phyloP scores from a whole-genome alignment of 768 basidiomycete genomes.

The Leccinellum rugosiceps region DNA sequence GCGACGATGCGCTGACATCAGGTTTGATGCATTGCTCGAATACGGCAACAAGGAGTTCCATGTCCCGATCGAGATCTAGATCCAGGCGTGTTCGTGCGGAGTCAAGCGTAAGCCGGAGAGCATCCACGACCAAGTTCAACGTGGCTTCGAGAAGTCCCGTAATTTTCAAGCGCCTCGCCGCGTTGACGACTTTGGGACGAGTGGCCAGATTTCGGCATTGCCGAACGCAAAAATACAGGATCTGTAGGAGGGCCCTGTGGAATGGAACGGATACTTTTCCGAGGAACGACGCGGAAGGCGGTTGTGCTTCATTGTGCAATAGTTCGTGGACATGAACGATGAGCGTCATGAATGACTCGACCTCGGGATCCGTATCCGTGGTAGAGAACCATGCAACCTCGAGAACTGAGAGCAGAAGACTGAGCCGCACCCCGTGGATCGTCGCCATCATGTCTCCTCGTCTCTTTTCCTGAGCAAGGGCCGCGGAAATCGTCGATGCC shows the following conservation, averaged over 20 bases:
- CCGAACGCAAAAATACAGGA: conserved; percentile 73
- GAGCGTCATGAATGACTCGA: conserved; percentile 59
- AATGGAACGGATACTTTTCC: conserved; percentile 62
- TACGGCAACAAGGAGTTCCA: conserved; percentile 78
- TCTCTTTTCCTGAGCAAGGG: conserved; percentile 64
- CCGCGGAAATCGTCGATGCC: conserved; percentile 61
- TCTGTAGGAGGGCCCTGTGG: conserved; percentile 77
- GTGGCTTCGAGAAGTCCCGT: conserved; percentile 58
- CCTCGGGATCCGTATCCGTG: conserved; percentile 50
- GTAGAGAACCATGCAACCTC: conserved; percentile 77
- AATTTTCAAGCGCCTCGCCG: conserved; percentile 61
- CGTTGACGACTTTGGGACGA: conserved; percentile 49
- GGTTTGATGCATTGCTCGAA: conserved; percentile 75
- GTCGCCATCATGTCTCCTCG: conserved; percentile 82
- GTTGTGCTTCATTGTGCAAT: conserved; percentile 69
- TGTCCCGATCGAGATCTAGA: conserved; percentile 71
- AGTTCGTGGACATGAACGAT: conserved; percentile 60
- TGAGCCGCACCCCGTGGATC: conserved; percentile 73
- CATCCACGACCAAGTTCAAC: conserved; percentile 66
- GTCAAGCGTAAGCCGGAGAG: conserved; percentile 60
- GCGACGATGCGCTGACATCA: conserved; percentile 65
- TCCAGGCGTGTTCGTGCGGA: conserved; percentile 55
- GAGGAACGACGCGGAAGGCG: conserved; percentile 71
- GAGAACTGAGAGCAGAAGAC: conserved; percentile 71
- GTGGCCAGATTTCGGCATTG: conserved; percentile 53